These are phyloP conservation scores for Tieghemostelium lacteum DNA, from an alignment of 78 protist genomes.

Conservation along the genomic window DNA sequence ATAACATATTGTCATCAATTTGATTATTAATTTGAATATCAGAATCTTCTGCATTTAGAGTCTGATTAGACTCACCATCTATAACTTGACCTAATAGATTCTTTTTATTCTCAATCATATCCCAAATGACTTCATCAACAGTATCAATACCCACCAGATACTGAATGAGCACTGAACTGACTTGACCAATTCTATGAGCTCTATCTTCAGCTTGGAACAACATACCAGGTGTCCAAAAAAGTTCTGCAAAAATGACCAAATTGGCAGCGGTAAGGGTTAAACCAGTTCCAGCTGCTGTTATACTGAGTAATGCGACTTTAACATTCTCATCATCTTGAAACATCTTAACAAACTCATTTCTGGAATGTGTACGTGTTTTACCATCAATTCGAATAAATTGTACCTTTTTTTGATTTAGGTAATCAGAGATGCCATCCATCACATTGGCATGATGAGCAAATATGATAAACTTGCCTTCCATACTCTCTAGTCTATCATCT, in stretches of 20 bases:
- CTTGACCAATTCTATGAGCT: conserved; percentile 83
- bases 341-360: conserved; percentile 20
- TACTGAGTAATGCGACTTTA: conserved; percentile 86
- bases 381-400: conserved; percentile 72
- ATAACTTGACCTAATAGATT: conserved; percentile 53
- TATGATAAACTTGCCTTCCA: conserved; percentile 37
- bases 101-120: conserved; percentile 18
- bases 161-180: conserved; percentile 29
- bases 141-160: conserved; percentile 75
- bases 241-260: conserved; percentile 92
- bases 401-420: conserved; percentile 23
- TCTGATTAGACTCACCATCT: conserved; percentile 39
- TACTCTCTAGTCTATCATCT: conserved; percentile 36
- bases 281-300: conserved; percentile 93
- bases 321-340: conserved; percentile 55
- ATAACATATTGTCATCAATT: conserved; percentile 14
- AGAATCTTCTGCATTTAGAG: conserved; percentile 19
- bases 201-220: conserved; percentile 85
- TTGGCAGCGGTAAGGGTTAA: conserved; percentile 86
- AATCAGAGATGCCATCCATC: conserved; percentile 61
- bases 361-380: conserved; percentile 29
- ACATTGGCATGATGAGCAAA: conserved; percentile 82
- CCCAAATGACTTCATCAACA: conserved; percentile 76
- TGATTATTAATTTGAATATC: not conserved
- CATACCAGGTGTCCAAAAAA: conserved; percentile 93